Evolutionary conservation across 2,329 filamentous ascomycete genomes (phyloP).

Genomic region (Dothistroma pini): DNA sequence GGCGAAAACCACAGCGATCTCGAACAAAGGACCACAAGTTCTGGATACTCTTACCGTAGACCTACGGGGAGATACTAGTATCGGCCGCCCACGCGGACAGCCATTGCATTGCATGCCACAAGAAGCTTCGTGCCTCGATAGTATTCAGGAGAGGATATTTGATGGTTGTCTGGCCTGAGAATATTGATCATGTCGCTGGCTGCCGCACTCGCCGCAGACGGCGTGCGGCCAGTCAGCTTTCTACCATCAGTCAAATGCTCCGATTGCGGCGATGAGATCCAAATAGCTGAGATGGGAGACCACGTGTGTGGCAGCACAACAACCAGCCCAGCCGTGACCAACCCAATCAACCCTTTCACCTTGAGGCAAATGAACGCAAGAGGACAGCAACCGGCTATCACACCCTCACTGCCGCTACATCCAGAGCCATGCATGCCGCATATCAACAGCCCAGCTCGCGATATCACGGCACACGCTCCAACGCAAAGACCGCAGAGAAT

Average conservation of each 20-base stretch:
- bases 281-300: slow-evolving; percentile 81
- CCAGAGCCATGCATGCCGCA: neutral
- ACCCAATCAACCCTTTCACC: slow-evolving; percentile 29
- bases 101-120: neutral
- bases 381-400: slow-evolving; percentile 6
- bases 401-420: neutral
- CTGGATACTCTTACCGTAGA: neutral
- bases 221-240: slow-evolving; percentile 61
- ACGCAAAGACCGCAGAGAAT: slow-evolving; percentile 16
- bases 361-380: slow-evolving; percentile 21
- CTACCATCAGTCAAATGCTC: slow-evolving; percentile 87
- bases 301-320: slow-evolving; percentile 60
- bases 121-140: neutral
- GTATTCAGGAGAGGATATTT: neutral
- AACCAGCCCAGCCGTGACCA: slow-evolving; percentile 15
- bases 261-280: slow-evolving; percentile 69
- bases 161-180: neutral
- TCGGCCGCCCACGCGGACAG: neutral
- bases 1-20: neutral
- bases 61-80: neutral
- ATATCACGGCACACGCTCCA: neutral
- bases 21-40: neutral
- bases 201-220: slow-evolving; percentile 24
- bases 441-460: neutral
- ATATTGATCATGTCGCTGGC: slow-evolving; percentile 28